These are phyloP conservation scores for Pichia ethanolica DNA, from an alignment of 805 yeast species.

Conservation along the genomic window DNA sequence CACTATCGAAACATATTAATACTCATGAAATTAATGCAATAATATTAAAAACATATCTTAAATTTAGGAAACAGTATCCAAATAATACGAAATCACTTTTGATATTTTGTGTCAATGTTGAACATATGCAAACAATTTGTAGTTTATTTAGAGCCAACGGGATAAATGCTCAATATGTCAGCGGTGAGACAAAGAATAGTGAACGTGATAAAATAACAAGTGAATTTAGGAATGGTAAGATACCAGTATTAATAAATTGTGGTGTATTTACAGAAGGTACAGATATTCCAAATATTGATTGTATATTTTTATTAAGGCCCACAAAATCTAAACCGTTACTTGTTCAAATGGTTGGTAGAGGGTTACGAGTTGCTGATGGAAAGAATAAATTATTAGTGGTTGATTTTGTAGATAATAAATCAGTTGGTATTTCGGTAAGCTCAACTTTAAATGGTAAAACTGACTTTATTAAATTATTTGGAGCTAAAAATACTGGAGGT, in stretches of 20 bases:
- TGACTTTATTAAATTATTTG: slow-evolving; percentile 4
- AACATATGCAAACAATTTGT: slow-evolving; percentile 53
- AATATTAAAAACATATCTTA: slow-evolving; percentile 46
- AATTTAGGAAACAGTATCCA: slow-evolving; percentile 28
- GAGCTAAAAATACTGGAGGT: neutral
- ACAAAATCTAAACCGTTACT: slow-evolving; percentile 66
- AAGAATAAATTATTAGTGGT: slow-evolving; percentile 66
- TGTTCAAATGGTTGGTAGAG: slow-evolving; percentile 89
- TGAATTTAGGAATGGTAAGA: slow-evolving; percentile 53
- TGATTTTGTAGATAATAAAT: slow-evolving; percentile 64
- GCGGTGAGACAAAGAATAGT: slow-evolving; percentile 51
- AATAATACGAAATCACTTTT: slow-evolving; percentile 52
- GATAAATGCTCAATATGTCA: slow-evolving; percentile 61
- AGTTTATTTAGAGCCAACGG: slow-evolving; percentile 49
- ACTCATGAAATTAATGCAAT: slow-evolving; percentile 46
- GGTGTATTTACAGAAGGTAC: slow-evolving; percentile 93
- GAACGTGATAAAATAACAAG: slow-evolving; percentile 46
- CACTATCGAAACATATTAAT: slow-evolving; percentile 50
- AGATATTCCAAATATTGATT: slow-evolving; percentile 84
- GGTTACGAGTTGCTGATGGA: slow-evolving; percentile 55
- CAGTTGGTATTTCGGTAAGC: slow-evolving; percentile 21
- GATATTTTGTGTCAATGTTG: slow-evolving; percentile 69
- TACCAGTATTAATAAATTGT: slow-evolving; percentile 78
- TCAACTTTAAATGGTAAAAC: slow-evolving; percentile 20
- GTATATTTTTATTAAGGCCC: slow-evolving; percentile 71